Evolutionary conservation across 305 asterid genomes (phyloP), one percentile per base, ranked within the genome.

Genomic region (Fraxinus angustifolia): DNA sequence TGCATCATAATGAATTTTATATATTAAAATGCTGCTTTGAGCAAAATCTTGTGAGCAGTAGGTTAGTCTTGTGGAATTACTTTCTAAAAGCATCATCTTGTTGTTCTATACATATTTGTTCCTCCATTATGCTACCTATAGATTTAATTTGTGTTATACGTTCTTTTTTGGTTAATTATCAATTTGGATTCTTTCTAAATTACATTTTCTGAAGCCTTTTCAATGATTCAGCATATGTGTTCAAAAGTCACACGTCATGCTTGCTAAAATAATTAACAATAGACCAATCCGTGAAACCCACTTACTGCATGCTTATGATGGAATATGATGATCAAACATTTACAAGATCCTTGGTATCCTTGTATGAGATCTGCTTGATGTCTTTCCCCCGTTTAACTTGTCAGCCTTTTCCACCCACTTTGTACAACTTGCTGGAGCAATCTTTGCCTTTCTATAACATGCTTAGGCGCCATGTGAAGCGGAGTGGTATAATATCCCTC

Each of bases 401-500:
- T 83, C 94, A 96, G 99, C 91, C 92, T 81, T 92, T 96, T 87
- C 98, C 99, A 10, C 71, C 85, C 7, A 76, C 91, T 78, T 86
- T 88, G 84, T 90, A 94, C 86, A 83, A 91, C 85, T 81, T 96
- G 90, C 91, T 94, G 92, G 99, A 94, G 90, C 93, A 92, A 87
- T 90, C 92, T 87, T 82, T 90, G 75, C 97, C 97, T 79, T 93
- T 94, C 89, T 94, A 93, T 86, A 86, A 94, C 88, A 88, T 91
- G 92, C 98, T 96, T 58, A 89, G 84, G 88, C 81, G 82, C 62
- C 85, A 84, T 75, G 85, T 82, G 79, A 92, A 82, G 81, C 85
- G 35, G 82, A 81, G 76, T 35, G 80, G 87, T 78, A 56, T 65
- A 26, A 56, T 72, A 73, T 79, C 88, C 70, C 76, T 87, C 84